Evolutionary conservation across 2,329 filamentous ascomycete species (phyloP), one percentile per base, ranked within the genome.

Genomic region (Neofusicoccum umdonicola): DNA sequence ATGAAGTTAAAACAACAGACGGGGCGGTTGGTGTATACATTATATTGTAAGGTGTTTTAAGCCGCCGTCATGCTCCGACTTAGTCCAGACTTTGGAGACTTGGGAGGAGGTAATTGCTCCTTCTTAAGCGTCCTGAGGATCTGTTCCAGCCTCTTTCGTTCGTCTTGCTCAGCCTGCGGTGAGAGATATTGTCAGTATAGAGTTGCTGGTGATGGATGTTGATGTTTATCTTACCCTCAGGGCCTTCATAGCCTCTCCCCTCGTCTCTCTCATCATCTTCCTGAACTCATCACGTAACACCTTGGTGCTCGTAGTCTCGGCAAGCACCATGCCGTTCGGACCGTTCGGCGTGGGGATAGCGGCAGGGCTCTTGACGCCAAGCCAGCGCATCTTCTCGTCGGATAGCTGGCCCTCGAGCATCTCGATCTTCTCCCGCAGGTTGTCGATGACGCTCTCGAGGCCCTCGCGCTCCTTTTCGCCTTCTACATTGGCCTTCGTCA

Each of bases 211-310:
- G 56, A 31, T 54, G 22, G 34, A 22, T 22, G 22, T 3, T 22
- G 42, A 34, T 35, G 64, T 11, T 5, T 13, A 2, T 9, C 62
- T 51, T 76, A 91, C 89, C 80, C 85, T 87, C 64, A 91, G 73
- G 66, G 83, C 80, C 77, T 84, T 89, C 71, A 87, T 79, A 67
- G 85, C 88, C 74, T 92, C 89, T 1, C 83, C 81, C 67, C 88
- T 85, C 54, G 87, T 87, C 71, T 91, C 88, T 68, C 88, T 83
- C 88, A 91, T 91, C 89, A 91, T 91, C 80, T 89, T 91, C 81
- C 90, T 90, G 74, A 92, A 92, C 74, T 92, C 89, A 67, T 88
- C 88, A 76, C 88, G 87, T 71, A 92, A 72, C 45, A 91, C 87
- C 77, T 85, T 85, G 27, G 87, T 88, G 69, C 87, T 90, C 11